Conservation (phyloP, 176 grass and related monocot species). For the Oryza meyeriana region DNA sequence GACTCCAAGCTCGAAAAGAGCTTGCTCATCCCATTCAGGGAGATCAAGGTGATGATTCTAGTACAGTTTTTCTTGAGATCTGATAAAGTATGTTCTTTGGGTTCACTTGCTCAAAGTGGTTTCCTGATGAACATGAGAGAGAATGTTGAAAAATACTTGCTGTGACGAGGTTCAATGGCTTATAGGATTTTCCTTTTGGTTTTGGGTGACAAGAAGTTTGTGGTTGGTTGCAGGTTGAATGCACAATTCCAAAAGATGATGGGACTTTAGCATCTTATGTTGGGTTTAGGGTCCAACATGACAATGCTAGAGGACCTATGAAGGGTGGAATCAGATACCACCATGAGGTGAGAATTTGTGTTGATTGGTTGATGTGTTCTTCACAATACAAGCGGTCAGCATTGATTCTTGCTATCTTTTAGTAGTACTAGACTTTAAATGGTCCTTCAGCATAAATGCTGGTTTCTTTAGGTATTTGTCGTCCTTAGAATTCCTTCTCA, state of each 20-base stretch:
- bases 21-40: slow-evolving; percentile 83
- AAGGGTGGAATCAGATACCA: slow-evolving; percentile 97
- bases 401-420: slow-evolving; percentile 34
- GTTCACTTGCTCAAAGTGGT: neutral
- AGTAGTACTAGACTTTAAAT: slow-evolving; percentile 26
- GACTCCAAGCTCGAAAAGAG: slow-evolving; percentile 86
- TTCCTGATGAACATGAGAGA: slow-evolving; percentile 9
- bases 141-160: neutral
- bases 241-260: slow-evolving; percentile 87
- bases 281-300: slow-evolving; percentile 81
- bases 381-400: slow-evolving; percentile 8
- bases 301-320: slow-evolving; percentile 95
- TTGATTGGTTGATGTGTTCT: slow-evolving; percentile 27
- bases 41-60: slow-evolving; percentile 67
- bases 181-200: neutral
- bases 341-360: slow-evolving; percentile 56
- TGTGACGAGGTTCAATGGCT: neutral
- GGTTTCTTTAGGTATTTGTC: neutral
- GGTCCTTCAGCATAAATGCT: slow-evolving; percentile 34
- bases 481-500: neutral
- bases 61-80: neutral
- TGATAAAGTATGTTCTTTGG: neutral
- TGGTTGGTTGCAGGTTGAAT: slow-evolving; percentile 77
- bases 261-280: slow-evolving; percentile 81
- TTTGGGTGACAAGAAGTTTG: slow-evolving; percentile 24